Evolutionary conservation across 495 filamentous ascomycete genomes (phyloP).

Genomic region (Pseudevernia furfuracea): DNA sequence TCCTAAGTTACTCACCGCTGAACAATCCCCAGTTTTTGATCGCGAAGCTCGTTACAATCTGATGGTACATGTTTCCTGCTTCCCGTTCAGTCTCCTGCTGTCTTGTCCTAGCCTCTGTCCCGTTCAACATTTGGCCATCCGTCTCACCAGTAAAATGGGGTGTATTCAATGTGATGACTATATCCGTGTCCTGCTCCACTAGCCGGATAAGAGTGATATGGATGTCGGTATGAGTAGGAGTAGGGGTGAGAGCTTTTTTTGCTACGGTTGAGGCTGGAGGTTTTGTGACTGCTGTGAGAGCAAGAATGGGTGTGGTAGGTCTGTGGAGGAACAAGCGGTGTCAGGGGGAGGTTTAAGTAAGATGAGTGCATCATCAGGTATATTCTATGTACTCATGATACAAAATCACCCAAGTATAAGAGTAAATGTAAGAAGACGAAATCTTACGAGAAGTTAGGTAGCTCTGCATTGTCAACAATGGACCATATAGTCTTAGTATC

Average conservation of each 20-base stretch:
- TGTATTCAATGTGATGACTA: slow-evolving; percentile 86
- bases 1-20: slow-evolving; percentile 34
- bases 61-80: slow-evolving; percentile 54
- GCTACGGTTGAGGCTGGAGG: slow-evolving; percentile 24
- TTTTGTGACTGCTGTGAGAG: slow-evolving; percentile 26
- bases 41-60: slow-evolving; percentile 62
- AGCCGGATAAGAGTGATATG: slow-evolving; percentile 60
- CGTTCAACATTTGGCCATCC: not conserved
- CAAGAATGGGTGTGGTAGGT: slow-evolving; percentile 31
- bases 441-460: slow-evolving; percentile 30
- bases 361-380: not conserved
- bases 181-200: slow-evolving; percentile 65
- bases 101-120: not conserved
- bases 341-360: slow-evolving; percentile 9
- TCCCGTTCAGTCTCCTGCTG: slow-evolving; percentile 55
- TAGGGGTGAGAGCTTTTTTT: slow-evolving; percentile 24
- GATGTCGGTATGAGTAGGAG: slow-evolving; percentile 52
- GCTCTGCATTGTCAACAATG: slow-evolving; percentile 31
- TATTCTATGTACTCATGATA: not conserved
- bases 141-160: slow-evolving; percentile 49
- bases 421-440: not conserved
- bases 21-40: slow-evolving; percentile 82
- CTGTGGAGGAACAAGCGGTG: slow-evolving; percentile 30
- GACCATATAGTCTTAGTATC: slow-evolving; percentile 50
- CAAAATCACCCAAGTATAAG: not conserved